Evolutionary conservation across 2,329 filamentous ascomycete genomes (phyloP).

Genomic region (Esteya vermicola): DNA sequence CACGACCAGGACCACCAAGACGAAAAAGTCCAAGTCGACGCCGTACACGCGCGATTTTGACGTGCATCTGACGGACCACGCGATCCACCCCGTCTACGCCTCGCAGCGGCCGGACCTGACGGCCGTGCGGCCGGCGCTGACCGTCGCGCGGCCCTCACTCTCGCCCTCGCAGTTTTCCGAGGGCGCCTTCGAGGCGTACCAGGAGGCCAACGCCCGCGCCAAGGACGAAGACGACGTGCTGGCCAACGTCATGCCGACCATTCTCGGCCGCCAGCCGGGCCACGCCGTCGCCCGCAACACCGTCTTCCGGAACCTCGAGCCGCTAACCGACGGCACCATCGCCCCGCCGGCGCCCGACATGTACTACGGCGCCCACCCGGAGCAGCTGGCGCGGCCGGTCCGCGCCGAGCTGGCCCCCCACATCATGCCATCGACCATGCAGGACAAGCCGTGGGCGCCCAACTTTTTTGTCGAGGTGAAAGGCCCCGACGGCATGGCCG

Average conservation of each 20-base stretch:
- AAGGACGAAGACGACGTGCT: slow-evolving; percentile 21
- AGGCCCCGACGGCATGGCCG: slow-evolving; percentile 16
- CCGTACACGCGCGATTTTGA: slow-evolving; percentile 21
- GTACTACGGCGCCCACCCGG: slow-evolving; percentile 16
- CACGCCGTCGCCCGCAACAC: slow-evolving; percentile 14
- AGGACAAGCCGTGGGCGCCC: slow-evolving; percentile 17
- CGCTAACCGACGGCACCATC: slow-evolving; percentile 18
- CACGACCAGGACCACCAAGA: slow-evolving; percentile 10
- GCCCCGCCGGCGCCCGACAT: slow-evolving; percentile 17
- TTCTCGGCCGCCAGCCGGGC: slow-evolving; percentile 13
- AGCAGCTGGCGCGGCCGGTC: slow-evolving; percentile 14
- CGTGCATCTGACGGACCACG: slow-evolving; percentile 20
- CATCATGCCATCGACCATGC: slow-evolving; percentile 19
- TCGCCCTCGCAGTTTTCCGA: slow-evolving; percentile 20
- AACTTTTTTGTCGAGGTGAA: slow-evolving; percentile 29
- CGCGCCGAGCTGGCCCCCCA: slow-evolving; percentile 12
- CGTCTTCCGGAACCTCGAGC: slow-evolving; percentile 20
- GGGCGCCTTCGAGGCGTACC: slow-evolving; percentile 16
- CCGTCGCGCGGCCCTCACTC: slow-evolving; percentile 18
- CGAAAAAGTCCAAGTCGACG: slow-evolving; percentile 13
- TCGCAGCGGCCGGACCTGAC: too few species aligned
- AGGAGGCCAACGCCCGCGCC: slow-evolving; percentile 13
- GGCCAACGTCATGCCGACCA: slow-evolving; percentile 18
- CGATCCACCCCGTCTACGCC: slow-evolving; percentile 16
- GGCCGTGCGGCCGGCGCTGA: too few species aligned